Conservation (phyloP, 1,284 basidiomycete species). For the Rhodotorula mucilaginosa region DNA sequence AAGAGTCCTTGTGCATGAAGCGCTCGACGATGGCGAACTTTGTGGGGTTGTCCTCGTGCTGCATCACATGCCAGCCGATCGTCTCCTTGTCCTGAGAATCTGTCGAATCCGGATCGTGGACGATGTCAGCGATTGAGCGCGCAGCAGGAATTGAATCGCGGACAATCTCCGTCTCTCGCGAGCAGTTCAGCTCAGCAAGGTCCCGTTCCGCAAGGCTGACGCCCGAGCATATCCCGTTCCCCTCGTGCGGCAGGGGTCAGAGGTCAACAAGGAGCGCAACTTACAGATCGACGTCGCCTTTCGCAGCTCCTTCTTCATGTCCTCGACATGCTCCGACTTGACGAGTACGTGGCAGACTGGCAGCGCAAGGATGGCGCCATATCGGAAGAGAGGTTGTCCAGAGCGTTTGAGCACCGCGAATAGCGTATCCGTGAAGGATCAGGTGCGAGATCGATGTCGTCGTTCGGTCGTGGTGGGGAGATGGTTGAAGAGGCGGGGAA, state of each 20-base stretch:
- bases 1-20: conserved; percentile 14
- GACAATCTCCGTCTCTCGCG: too few species aligned
- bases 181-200: too few species aligned
- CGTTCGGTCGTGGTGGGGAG: neutral
- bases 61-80: conserved; percentile 12
- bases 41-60: conserved; percentile 19
- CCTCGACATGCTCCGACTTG: conserved; percentile 19
- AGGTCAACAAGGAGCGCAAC: neutral
- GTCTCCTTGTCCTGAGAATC: conserved; percentile 17
- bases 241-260: too few species aligned
- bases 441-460: too few species aligned
- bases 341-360: conserved; percentile 24
- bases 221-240: too few species aligned
- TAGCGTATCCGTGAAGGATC: neutral
- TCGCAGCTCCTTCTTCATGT: conserved; percentile 14
- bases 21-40: conserved; percentile 28
- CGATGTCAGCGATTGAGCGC: neutral
- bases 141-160: too few species aligned
- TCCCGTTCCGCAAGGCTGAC: too few species aligned
- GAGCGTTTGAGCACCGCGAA: neutral
- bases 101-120: neutral
- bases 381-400: neutral
- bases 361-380: too few species aligned
- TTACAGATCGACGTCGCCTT: conserved; percentile 13
- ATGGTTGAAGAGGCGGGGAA: neutral